phyloP scores from a whole-genome alignment of 768 basidiomycete genomes.

The Podaxis sp. region DNA sequence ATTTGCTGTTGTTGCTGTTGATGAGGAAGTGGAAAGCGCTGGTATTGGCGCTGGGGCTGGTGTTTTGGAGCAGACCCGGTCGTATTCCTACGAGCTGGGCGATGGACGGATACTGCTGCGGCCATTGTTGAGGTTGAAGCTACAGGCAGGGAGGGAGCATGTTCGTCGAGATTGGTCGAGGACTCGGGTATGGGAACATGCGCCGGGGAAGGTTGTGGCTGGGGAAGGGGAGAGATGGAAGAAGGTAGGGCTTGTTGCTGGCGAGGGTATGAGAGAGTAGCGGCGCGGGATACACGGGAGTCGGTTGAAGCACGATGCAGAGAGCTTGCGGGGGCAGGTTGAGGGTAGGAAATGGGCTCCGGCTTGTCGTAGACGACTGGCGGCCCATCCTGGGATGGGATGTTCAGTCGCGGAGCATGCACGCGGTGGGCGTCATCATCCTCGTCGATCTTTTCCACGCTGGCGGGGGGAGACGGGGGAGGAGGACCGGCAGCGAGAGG shows the following conservation, averaged over 20 bases:
- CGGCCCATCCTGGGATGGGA: constrained; percentile 11
- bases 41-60: background rate
- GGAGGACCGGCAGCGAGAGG: constrained; percentile 17
- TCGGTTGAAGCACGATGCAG: constrained; percentile 49
- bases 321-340: constrained; percentile 14
- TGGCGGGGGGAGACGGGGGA: constrained; percentile 30
- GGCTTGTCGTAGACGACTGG: constrained; percentile 31
- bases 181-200: constrained; percentile 23
- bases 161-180: background rate
- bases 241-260: constrained; percentile 12
- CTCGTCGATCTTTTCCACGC: constrained; percentile 23
- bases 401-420: background rate
- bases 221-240: constrained; percentile 17
- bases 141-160: background rate
- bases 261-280: background rate
- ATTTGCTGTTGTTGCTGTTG: constrained; percentile 14
- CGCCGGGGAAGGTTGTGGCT: constrained; percentile 23
- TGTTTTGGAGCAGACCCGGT: constrained; percentile 46
- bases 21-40: background rate
- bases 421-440: constrained; percentile 4
- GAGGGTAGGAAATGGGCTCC: constrained; percentile 14
- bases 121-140: constrained; percentile 26
- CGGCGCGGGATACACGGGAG: constrained; percentile 33
- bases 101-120: background rate
- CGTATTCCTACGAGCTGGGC: constrained; percentile 56